A percentile compares a stretch with the other conserved stretches of the same genome.
Evolutionary conservation across 139 green algal genomes (phyloP).

Genomic region (Limnomonas spitsbergensis): DNA sequence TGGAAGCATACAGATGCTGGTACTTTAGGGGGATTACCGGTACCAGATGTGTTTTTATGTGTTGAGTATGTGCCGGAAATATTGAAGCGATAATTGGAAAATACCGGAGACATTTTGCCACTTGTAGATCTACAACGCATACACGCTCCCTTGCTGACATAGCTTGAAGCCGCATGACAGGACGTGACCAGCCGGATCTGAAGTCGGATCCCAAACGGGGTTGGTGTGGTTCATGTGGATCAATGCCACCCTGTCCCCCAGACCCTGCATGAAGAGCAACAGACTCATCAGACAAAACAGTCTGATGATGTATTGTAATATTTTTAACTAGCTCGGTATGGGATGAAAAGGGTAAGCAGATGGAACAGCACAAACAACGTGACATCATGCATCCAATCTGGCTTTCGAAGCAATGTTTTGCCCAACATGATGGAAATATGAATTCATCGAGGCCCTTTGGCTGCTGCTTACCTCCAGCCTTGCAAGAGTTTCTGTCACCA

Average conservation of each 20-base stretch:
- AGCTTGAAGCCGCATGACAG: background rate
- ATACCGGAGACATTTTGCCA: too few species aligned
- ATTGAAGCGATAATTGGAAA: too few species aligned
- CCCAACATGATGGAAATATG: background rate
- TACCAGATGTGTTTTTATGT: too few species aligned
- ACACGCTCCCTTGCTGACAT: too few species aligned
- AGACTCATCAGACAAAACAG: background rate
- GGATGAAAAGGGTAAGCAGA: background rate
- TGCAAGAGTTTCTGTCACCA: background rate
- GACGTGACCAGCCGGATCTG: background rate
- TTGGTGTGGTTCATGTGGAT: slow-evolving; percentile 39
- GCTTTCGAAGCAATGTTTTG: background rate
- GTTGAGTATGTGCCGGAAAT: too few species aligned
- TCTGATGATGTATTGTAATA: background rate
- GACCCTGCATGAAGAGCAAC: background rate
- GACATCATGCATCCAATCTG: background rate
- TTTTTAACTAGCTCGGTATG: background rate
- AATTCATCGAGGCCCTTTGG: background rate
- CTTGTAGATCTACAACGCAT: too few species aligned
- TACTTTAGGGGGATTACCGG: too few species aligned
- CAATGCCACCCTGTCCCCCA: slow-evolving; percentile 16
- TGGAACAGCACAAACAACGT: background rate
- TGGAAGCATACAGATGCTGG: too few species aligned
- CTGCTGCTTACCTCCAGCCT: background rate
- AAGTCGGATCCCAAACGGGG: slow-evolving; percentile 15